Percentiles rank a stretch among this genome's conserved stretches.
Conservation (phyloP, 768 basidiomycete species). For the Calocybe indica region DNA sequence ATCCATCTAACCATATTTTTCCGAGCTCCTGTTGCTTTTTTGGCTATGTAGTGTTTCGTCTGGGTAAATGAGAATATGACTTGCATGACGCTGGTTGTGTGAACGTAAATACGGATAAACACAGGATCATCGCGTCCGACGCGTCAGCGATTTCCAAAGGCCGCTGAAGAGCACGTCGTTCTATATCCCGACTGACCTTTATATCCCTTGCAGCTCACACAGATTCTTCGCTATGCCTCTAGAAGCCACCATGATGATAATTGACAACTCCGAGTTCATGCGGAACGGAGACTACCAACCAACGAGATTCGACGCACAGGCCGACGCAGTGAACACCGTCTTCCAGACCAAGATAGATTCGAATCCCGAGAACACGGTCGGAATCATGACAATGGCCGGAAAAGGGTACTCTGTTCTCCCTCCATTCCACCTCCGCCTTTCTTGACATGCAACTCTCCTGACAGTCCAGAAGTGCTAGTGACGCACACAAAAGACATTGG, state of each 20-base stretch:
- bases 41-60: too few species aligned
- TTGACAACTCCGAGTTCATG: slow-evolving; percentile 98
- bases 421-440: background rate
- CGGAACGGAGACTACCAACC: slow-evolving; percentile 90
- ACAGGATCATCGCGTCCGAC: too few species aligned
- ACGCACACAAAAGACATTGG: slow-evolving; percentile 95
- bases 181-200: too few species aligned
- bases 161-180: too few species aligned
- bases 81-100: too few species aligned
- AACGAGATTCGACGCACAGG: slow-evolving; percentile 84
- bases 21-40: too few species aligned
- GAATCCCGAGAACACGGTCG: slow-evolving; percentile 97
- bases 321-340: slow-evolving; percentile 85
- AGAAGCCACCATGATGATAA: slow-evolving; percentile 96
- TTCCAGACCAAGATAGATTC: slow-evolving; percentile 92
- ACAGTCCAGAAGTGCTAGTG: slow-evolving; percentile 90
- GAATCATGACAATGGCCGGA: slow-evolving; percentile 97
- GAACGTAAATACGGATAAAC: too few species aligned
- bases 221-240: slow-evolving; percentile 67
- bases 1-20: too few species aligned
- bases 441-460: background rate
- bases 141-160: too few species aligned
- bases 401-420: slow-evolving; percentile 61
- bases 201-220: background rate
- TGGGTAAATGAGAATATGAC: too few species aligned